These are phyloP conservation scores for Aspergillus floridensis DNA, from an alignment of 2,329 filamentous ascomycete species.

Conservation along the genomic window DNA sequence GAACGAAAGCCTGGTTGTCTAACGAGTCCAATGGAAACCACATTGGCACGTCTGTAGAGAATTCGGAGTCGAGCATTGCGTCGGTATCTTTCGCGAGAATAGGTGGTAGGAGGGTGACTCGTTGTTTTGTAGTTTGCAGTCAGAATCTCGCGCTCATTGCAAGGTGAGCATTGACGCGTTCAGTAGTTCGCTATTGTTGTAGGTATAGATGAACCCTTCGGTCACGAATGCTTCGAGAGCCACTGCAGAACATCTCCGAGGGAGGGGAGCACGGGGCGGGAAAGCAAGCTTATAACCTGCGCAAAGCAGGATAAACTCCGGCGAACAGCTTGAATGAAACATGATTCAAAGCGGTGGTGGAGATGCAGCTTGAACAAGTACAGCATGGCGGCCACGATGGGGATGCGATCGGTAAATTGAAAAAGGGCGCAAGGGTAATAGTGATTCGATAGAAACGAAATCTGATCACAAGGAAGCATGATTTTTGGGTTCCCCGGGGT, in stretches of 20 bases:
- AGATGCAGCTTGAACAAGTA: not conserved
- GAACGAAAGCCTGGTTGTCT: conserved; percentile 4
- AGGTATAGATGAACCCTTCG: not conserved
- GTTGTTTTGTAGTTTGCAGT: not conserved
- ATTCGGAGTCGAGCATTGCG: conserved; percentile 12
- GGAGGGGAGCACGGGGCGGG: not conserved
- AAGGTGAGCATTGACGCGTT: not conserved
- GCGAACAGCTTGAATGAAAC: not conserved
- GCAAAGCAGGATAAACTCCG: not conserved
- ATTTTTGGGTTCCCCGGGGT: not conserved
- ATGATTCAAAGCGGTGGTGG: not conserved
- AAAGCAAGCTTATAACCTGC: conserved; percentile 1
- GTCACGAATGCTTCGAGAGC: not conserved
- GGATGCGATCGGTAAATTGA: conserved; percentile 2
- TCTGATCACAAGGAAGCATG: conserved; percentile 2
- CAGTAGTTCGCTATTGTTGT: not conserved
- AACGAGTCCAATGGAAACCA: conserved; percentile 14
- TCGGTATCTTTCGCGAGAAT: not conserved
- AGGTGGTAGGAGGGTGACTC: not conserved
- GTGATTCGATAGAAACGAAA: not conserved
- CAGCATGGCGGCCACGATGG: not conserved
- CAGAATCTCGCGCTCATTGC: not conserved
- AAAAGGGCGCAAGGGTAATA: not conserved
- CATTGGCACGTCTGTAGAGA: conserved; percentile 7
- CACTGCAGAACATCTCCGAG: not conserved